Base-by-base conservation (phyloP, 164 flowering plant species). In the Umbilicus rupestris region DNA sequence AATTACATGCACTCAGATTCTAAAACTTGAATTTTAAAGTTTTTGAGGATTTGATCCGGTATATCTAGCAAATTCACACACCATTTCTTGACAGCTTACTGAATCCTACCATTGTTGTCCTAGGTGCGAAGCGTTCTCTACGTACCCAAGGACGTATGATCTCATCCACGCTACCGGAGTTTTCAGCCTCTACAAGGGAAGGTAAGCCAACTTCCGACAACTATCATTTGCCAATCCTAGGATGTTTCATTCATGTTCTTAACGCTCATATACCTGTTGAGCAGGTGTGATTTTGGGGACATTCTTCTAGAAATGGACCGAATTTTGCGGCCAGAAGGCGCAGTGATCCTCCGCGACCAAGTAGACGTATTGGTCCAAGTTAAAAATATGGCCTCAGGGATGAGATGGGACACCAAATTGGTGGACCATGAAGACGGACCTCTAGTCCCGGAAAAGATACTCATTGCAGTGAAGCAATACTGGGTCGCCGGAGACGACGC, bases 61-160 rank as follows among this genome's bases (percentile, higher is more conserved):
- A n/a, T n/a, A n/a, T n/a, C n/a, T n/a, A n/a, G n/a, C n/a, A n/a
- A 35, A 35, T 35, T 35, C 37, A 35, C 4, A 35, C 12, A 14
- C 44, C 44, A 41, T 41, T 9, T 9, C 44, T 41, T 9, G 10
- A 7, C 12, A 14, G 44, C 12, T 46, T 33, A 26, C 22, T 41
- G 22, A 26, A 42, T 39, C 44, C 28, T n/a, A n/a, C n/a, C n/a
- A 55, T 29, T 58, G 55, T 52, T 70, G 15, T 14, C 66, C 60
- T 81, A 92, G 98, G 98, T 92, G 98, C 71, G 98, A 92, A 73
- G 98, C 72, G 17, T 92, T 92, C 81, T 92, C 98, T 33, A 92
- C 98, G 4, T 92, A 92, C 74, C 98, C 98, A 69, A 85, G 98
- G 76, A 89, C 98, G 45, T 92, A 92, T 69, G 98, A 92, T 68